Percentiles rank a stretch among this genome's conserved stretches.
Conservation (phyloP, 768 basidiomycete genomes). For the Cystobasidium ongulense region DNA sequence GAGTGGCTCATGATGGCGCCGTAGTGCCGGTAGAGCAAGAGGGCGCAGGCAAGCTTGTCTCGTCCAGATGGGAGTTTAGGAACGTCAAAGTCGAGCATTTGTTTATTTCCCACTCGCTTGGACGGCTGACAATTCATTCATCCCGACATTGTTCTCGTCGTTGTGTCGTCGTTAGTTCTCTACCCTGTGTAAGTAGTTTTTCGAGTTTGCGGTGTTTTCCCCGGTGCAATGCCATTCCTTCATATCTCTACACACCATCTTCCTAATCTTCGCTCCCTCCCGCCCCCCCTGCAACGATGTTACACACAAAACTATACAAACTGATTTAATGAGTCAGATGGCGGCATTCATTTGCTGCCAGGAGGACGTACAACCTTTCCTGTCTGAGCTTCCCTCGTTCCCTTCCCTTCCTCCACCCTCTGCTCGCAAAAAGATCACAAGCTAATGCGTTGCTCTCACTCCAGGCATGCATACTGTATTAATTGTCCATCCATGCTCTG, state of each 20-base stretch:
- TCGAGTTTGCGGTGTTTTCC: not conserved
- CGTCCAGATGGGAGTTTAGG: conserved; percentile 15
- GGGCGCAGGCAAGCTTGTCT: not conserved
- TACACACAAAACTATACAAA: conserved; percentile 19
- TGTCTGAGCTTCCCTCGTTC: not conserved
- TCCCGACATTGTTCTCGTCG: not conserved
- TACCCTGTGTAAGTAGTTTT: not conserved
- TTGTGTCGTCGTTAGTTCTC: not conserved
- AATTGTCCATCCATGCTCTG: too few species aligned
- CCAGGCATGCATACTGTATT: too few species aligned
- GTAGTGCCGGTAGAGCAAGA: not conserved
- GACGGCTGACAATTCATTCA: conserved; percentile 30
- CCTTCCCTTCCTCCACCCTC: not conserved
- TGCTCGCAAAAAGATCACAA: not conserved
- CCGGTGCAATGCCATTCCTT: not conserved
- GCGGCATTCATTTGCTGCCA: not conserved
- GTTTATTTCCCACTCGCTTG: not conserved
- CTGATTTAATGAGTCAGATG: conserved; percentile 32
- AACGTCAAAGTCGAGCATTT: conserved; percentile 4
- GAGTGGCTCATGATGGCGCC: conserved; percentile 3
- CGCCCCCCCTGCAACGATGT: conserved; percentile 6
- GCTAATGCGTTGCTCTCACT: too few species aligned
- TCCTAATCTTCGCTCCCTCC: not conserved
- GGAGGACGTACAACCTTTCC: conserved; percentile 10
- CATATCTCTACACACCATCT: not conserved